phyloP scores from a whole-genome alignment of 2,329 filamentous ascomycete genomes.

The Arthrinium phaeospermum region DNA sequence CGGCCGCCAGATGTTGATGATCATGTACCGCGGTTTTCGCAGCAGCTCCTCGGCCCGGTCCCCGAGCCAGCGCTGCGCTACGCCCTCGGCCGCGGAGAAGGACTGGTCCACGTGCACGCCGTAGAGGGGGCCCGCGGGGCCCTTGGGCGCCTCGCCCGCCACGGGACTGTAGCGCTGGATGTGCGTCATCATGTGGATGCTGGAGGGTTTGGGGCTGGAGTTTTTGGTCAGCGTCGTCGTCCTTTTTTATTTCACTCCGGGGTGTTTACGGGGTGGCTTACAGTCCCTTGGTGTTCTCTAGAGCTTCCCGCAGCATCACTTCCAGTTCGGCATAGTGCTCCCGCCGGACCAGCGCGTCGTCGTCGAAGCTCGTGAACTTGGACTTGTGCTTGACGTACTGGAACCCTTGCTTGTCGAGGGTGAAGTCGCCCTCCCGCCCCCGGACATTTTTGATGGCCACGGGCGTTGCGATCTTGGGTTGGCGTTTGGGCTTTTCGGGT shows the following conservation, averaged over 20 bases:
- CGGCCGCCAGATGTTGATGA: slow-evolving; percentile 19
- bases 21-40: slow-evolving; percentile 15
- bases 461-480: slow-evolving; percentile 7
- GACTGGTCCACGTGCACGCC: slow-evolving; percentile 19
- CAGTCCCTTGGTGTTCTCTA: slow-evolving; percentile 17
- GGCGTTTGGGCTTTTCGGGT: slow-evolving; percentile 13
- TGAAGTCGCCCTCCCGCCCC: neutral
- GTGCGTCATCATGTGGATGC: slow-evolving; percentile 16
- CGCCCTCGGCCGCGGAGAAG: neutral
- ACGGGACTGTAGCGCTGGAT: slow-evolving; percentile 18
- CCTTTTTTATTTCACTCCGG: no score
- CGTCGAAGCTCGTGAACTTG: slow-evolving; percentile 12
- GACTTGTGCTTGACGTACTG: slow-evolving; percentile 8
- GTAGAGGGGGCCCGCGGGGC: slow-evolving; percentile 9
- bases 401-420: slow-evolving; percentile 16
- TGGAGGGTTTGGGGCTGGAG: neutral
- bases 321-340: slow-evolving; percentile 14
- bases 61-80: slow-evolving; percentile 11
- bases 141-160: slow-evolving; percentile 8
- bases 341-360: slow-evolving; percentile 1
- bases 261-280: neutral
- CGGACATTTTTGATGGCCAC: neutral
- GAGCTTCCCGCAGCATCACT: neutral
- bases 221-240: neutral
- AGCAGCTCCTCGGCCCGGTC: slow-evolving; percentile 15